A percentile compares a stretch with the other conserved stretches of the same genome.
Evolutionary conservation across 257 asterid species (phyloP).

Genomic region (Lycium ferocissimum): DNA sequence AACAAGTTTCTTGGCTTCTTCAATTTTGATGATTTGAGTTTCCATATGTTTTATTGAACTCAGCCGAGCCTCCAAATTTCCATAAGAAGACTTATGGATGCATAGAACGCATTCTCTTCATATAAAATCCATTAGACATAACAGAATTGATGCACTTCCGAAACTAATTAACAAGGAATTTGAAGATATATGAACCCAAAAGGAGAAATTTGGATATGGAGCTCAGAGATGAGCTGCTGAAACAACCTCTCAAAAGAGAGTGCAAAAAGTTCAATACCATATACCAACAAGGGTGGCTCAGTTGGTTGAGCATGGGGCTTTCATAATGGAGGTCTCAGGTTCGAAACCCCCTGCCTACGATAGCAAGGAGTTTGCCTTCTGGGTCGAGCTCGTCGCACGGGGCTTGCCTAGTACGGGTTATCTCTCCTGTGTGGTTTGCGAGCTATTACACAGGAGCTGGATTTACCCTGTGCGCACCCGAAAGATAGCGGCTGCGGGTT

Average conservation of each 20-base stretch:
- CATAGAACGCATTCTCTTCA: neutral
- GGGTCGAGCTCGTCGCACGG: too few species aligned
- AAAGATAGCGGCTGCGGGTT: too few species aligned
- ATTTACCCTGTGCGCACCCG: too few species aligned
- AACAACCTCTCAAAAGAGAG: neutral
- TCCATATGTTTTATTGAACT: neutral
- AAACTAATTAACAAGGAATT: neutral
- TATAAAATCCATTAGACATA: neutral
- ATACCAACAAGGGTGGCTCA: too few species aligned
- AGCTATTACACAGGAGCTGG: too few species aligned
- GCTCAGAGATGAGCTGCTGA: neutral
- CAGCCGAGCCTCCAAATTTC: slow-evolving; percentile 1
- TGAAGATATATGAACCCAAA: neutral
- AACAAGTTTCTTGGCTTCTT: neutral
- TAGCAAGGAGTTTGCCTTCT: too few species aligned
- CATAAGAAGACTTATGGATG: neutral
- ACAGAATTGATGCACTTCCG: neutral
- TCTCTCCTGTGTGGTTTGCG: too few species aligned
- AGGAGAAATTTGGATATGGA: neutral
- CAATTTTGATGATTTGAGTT: slow-evolving; percentile 16
- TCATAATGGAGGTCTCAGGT: too few species aligned
- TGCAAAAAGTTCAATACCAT: neutral
- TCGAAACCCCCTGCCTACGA: too few species aligned
- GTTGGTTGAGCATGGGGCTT: too few species aligned
- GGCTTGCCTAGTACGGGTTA: too few species aligned